Base-by-base conservation (phyloP, 805 yeast species). In the Hanseniaspora vineae region DNA sequence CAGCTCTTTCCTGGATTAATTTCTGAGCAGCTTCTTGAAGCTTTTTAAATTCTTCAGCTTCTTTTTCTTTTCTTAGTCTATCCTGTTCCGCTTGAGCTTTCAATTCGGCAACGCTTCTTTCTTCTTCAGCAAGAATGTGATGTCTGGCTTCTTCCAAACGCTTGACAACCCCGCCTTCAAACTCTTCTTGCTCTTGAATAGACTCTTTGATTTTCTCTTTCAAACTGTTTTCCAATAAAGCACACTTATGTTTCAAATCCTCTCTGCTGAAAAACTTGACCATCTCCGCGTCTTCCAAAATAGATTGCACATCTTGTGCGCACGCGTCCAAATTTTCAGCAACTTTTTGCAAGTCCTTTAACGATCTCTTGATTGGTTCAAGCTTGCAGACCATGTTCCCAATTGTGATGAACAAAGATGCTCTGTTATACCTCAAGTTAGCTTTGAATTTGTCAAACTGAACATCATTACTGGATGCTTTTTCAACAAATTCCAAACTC, bases 221-320 rank as follows among this genome's bases (percentile, higher is more conserved):
- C 60, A 88, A 71, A 0, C 96, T 84, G 49, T 80, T 77, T 45
- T 78, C 72, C 60, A 95, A 96, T 74, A 87, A 75, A 54, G 76
- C 76, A n/a, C 92, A 90, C 66, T 97, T 80, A 54, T 88, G 81
- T 57, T 80, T 81, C 54, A 92, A 70, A 52, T 89, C 96, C 17
- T 77, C 77, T 29, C 82, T 71, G 11, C 94, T 81, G 54, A 75
- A 73, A 15, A 50, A 53, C 19, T 56, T 52, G 8, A 40, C 35
- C 29, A 44, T 13, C 18, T 44, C 20, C 44, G 67, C 65, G 19
- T 70, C 76, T 17, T 75, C 77, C 3, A 89, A 72, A 50, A 84
- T 67, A 49, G 73, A 76, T 39, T 73, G 77, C 58, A 90, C 70
- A 3, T 72, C 60, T 15, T 58, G 60, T 49, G 86, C 75, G 10